Percentiles rank a stretch among this genome's conserved stretches.
Conservation (phyloP, 345 rosid species). For the Eucalyptus erythrocorys region DNA sequence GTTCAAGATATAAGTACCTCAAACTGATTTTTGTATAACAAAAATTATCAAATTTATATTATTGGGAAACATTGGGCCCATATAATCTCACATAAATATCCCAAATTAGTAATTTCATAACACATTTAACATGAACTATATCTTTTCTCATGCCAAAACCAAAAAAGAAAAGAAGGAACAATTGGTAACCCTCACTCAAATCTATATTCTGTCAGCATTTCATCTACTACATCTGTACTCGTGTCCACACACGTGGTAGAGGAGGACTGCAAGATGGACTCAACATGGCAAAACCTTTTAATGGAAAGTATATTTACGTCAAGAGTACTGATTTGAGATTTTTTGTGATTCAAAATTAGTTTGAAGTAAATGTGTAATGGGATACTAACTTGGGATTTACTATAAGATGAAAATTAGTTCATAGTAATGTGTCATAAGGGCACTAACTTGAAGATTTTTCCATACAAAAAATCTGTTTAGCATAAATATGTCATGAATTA, state of each 20-base stretch:
- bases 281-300: not conserved
- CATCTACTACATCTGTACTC: not conserved
- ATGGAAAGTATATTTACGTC: not conserved
- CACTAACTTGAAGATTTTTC: not conserved
- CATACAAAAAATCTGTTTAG: accelerated
- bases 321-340: not conserved
- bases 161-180: not conserved
- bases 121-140: accelerated
- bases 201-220: not conserved
- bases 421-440: not conserved
- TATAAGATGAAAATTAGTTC: not conserved
- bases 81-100: not conserved
- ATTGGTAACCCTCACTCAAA: not conserved
- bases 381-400: not conserved
- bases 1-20: accelerated
- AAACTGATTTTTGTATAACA: not conserved
- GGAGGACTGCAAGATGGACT: not conserved
- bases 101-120: not conserved
- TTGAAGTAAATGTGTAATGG: not conserved
- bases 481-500: not conserved
- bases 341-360: not conserved
- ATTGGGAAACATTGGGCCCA: accelerated
- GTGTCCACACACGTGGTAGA: not conserved
- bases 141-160: accelerated
- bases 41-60: not conserved